phyloP scores from a whole-genome alignment of 139 green algal species.

The Chlamydomonas sphaeroides region DNA sequence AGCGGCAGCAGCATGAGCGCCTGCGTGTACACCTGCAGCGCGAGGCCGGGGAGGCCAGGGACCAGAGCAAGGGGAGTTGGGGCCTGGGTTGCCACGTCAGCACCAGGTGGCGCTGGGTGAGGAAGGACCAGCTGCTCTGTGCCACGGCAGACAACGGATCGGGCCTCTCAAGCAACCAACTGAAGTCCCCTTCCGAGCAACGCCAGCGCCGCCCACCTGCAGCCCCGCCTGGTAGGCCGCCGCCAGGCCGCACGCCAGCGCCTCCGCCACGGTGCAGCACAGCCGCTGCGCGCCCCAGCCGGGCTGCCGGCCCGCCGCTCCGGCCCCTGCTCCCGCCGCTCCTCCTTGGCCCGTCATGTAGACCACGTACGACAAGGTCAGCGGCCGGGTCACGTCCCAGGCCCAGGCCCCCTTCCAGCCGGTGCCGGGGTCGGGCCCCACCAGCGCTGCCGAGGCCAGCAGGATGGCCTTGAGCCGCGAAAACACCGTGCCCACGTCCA shows the following conservation, averaged over 20 bases:
- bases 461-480: constrained; percentile 43
- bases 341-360: too few species aligned
- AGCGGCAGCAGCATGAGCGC: constrained; percentile 52
- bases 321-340: too few species aligned
- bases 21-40: constrained; percentile 7
- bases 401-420: constrained; percentile 17
- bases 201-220: too few species aligned
- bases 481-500: constrained; percentile 33
- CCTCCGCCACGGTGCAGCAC: constrained; percentile 44
- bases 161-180: too few species aligned
- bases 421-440: background rate
- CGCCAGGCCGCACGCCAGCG: constrained; percentile 28
- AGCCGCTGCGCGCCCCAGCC: constrained; percentile 46
- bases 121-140: too few species aligned
- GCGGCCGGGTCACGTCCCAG: constrained; percentile 40
- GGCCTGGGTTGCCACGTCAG: too few species aligned
- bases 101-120: too few species aligned
- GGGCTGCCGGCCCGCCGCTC: background rate
- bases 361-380: constrained; percentile 16
- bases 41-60: too few species aligned
- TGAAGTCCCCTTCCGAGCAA: too few species aligned
- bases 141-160: too few species aligned
- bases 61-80: too few species aligned
- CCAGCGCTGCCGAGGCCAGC: constrained; percentile 28
- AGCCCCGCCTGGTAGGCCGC: constrained; percentile 17